Evolutionary conservation across 2,329 filamentous ascomycete genomes (phyloP), one percentile per base, ranked within the genome.

Genomic region (Claviceps sp.): DNA sequence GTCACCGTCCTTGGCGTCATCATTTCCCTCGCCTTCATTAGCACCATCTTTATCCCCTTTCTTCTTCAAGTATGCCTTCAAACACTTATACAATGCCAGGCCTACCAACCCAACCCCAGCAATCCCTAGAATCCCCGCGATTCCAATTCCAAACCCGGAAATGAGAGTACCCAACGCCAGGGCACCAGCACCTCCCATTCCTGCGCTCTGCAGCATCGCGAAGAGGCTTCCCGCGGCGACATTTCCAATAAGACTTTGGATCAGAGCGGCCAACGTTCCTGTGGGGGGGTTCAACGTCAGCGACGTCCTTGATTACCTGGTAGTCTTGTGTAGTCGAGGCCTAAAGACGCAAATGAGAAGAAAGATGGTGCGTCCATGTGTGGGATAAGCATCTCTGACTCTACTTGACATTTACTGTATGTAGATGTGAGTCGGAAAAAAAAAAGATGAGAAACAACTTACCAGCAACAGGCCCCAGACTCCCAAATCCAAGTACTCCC

Each of bases 171-270:
- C 37, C 0, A 64, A 58, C 3, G 46, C 53, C 0, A 58, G 56
- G 2, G 58, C 51, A 1, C 62, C 62, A 11, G 57, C 60, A 1
- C 67, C 66, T 0, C 60, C 64, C 2, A 55, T 56, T 0, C 51
- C 66, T 0, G 64, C 66, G 43, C 64, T 67, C 55, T 66, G 61
- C 0, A 67, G 55, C 2, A 50, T 59, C 1, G 66, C 61, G 22
- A 68, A 67, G 1, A 56, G 0, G 5, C 60, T 55, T 0, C 53
- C 49, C 0, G 57, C 58, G 0, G 17, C 56, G 4, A 66, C 61
- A 22, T 56, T 65, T 1, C 65, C 66, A 0, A 66, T 60, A 1
- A 40, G 36, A 9, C 57, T 56, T n/a, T 68, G 66, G 0, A 57
- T 42, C 2, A 8, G 3, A 4, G 49, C 42, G 9, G 49, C 49